Base-by-base conservation (phyloP, 345 rosid genomes). In the Aurinia saxatilis region DNA sequence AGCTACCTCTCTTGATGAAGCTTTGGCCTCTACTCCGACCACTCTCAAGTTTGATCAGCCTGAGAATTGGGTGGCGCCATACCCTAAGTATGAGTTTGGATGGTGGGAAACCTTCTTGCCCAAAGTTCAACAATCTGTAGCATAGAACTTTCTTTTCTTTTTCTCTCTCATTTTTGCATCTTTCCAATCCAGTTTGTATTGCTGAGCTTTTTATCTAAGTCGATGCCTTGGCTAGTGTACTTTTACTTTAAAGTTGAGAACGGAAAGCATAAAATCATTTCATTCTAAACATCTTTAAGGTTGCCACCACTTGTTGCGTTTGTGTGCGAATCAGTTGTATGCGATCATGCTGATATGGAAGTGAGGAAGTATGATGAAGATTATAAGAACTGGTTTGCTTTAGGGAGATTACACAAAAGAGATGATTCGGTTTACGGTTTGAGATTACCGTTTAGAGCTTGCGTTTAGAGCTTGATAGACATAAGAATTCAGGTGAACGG, bases 21-120 rank as follows among this genome's bases (percentile, higher is more conserved):
- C 95, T 3, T 75, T 92, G 63, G 96, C 93, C 27, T 85, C 83
- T 7, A 89, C 74, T 71, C 91, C 95, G 17, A 54, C 84, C 10
- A 72, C 71, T 30, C 16, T 92, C 3, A 77, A 84, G 79, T 92
- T 92, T 47, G 91, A 80, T 55, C 68, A 92, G 80, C 96, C 95
- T 16, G 80, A 80, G 44, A 87, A 82, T 15, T 92, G 98, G 98
- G 78, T 78, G 52, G 98, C 98, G 5, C 98, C 98, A 8, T 92
- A 92, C 71, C 78, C 91, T 0, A 92, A 92, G 80, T 92, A 92
- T 29, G 91, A 89, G 58, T 82, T 29, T 67, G 95, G 97, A 11
- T 92, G 98, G 98, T 92, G 98, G 97, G 90, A 85, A 23, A 40
- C 86, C 14, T 85, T 92, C 85, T 78, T 92, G 78, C 97, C 84